phyloP scores from a whole-genome alignment of 768 basidiomycete species.

The Leccinum incarnatum region DNA sequence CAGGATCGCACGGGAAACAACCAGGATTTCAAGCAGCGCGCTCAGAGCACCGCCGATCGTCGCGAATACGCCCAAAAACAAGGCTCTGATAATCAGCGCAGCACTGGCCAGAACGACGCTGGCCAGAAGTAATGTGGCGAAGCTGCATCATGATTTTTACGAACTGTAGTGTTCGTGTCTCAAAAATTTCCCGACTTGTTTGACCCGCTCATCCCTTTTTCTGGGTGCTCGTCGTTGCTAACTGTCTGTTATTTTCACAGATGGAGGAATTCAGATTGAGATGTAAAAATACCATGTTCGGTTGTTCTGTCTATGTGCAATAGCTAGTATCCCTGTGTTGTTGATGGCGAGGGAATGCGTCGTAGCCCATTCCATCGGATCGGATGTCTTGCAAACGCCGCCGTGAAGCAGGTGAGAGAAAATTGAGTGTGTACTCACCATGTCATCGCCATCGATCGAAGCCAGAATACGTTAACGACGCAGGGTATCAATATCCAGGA shows the following conservation, averaged over 20 bases:
- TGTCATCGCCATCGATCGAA: not conserved
- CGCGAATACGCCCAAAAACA: not conserved
- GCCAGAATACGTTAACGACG: conserved; percentile 1
- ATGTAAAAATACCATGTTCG: not conserved
- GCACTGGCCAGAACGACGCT: not conserved
- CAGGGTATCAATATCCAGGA: conserved; percentile 5
- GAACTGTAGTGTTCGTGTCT: not conserved
- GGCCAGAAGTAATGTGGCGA: not conserved
- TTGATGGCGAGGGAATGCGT: conserved; percentile 6
- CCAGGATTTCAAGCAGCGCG: conserved; percentile 6
- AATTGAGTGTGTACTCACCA: not conserved
- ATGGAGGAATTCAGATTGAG: not conserved
- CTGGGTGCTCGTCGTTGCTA: not conserved
- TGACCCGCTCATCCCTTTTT: not conserved
- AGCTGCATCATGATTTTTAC: not conserved
- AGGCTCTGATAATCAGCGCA: not conserved
- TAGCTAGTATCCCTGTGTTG: not conserved
- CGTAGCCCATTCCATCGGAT: not conserved
- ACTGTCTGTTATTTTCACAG: not conserved
- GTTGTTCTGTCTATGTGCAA: not conserved
- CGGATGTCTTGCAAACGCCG: not conserved
- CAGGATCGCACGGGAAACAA: conserved; percentile 5
- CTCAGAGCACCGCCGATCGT: conserved; percentile 8
- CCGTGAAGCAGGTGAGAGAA: not conserved
- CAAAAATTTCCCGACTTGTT: too few species aligned